Evolutionary conservation across 768 basidiomycete species (phyloP).

Genomic region (Cystofilobasidium macerans): DNA sequence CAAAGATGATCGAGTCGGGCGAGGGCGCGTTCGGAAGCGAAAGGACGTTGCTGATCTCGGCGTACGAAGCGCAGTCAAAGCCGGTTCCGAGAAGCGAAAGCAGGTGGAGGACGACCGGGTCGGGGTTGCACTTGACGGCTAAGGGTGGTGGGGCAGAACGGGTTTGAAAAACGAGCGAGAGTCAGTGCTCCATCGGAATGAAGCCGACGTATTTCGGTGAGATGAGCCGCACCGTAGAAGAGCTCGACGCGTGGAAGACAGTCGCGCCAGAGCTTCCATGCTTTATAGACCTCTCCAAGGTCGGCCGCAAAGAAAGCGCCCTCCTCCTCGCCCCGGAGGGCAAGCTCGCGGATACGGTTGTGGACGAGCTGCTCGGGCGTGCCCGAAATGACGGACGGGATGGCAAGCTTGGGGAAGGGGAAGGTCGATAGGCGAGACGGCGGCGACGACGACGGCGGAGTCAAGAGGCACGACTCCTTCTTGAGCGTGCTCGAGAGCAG

Average conservation of each 20-base stretch:
- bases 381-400: constrained; percentile 12
- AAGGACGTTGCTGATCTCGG: constrained; percentile 76
- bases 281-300: constrained; percentile 71
- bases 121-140: constrained; percentile 98
- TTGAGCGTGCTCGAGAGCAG: background rate
- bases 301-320: constrained; percentile 95
- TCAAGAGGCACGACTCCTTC: constrained; percentile 11
- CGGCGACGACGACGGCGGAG: constrained; percentile 23
- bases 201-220: too few species aligned
- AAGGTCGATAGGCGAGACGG: background rate
- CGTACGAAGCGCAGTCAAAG: constrained; percentile 94
- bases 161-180: too few species aligned
- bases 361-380: constrained; percentile 20
- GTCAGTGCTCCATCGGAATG: too few species aligned
- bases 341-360: constrained; percentile 12
- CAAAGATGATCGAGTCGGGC: constrained; percentile 81
- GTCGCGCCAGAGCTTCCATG: constrained; percentile 69
- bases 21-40: constrained; percentile 51
- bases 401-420: constrained; percentile 6
- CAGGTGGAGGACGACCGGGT: constrained; percentile 82
- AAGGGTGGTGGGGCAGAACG: too few species aligned
- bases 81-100: constrained; percentile 80
- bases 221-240: constrained; percentile 69
- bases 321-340: constrained; percentile 47
- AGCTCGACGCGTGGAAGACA: constrained; percentile 77